Evolutionary conservation across 805 yeast species (phyloP), one percentile per base, ranked within the genome.

Genomic region (Danielozyma ontarioensis): DNA sequence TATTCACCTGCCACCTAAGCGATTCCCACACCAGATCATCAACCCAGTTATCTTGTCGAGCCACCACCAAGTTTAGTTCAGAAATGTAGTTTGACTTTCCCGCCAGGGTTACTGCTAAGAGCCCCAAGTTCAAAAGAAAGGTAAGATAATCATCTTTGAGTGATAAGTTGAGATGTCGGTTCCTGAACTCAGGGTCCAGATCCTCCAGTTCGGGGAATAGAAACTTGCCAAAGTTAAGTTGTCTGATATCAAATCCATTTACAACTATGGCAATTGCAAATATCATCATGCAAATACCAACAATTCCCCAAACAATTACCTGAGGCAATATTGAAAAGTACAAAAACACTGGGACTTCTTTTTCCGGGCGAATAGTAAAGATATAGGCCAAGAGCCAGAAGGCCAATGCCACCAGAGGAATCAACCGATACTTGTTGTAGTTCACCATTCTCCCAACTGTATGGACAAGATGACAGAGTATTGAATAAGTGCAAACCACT

Each of bases 81-180:
- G 75, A 70, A 26, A 79, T 70, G 51, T 80, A 83, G 41, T 83
- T 77, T 19, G 79, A 74, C 35, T 70, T 73, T 2, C 83, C 80
- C 0, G 84, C 80, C 33, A 81, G 77, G n/a, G 79, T 74, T 25
- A 82, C 68, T 12, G 83, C 76, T 29, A 82, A 62, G 35, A 75
- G 62, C 0, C 86, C 87, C 31, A 78, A 54, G 46, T 76, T 76
- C 43, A 74, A 62, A 33, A 78, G 55, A 0, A 79, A 74, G 1
- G 83, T 70, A 49, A 78, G 76, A 50, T 83, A 83, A 55, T 83
- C 89, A 46, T 81, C 87, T 21, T 65, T 50, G 36, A 72, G 42
- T 48, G 56, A 35, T 48, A 74, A 33, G 55, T 69, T 59, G 42
- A 63, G 53, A 49, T 64, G 42, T 40, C 33, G 28, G 16, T 46